Conservation (phyloP, 1,139 yeast species). For the Sugiyamaella castrensis region DNA sequence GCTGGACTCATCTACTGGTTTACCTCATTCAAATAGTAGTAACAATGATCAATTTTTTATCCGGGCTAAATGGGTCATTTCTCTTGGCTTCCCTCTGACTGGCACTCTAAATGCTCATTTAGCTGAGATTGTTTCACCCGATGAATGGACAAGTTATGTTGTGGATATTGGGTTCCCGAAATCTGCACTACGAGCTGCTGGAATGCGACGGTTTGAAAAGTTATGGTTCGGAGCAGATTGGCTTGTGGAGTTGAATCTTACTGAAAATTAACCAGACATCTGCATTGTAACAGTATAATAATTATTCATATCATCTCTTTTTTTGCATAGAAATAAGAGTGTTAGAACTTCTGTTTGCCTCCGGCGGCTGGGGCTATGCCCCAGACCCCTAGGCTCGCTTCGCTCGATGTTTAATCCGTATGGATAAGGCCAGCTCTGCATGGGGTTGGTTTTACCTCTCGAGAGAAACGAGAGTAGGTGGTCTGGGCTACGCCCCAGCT, state of each 20-base stretch:
- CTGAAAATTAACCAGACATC: slow-evolving; percentile 10
- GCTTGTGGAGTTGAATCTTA: slow-evolving; percentile 27
- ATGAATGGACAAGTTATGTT: slow-evolving; percentile 54
- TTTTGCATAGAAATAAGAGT: no score
- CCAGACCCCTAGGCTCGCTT: no score
- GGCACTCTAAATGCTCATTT: slow-evolving; percentile 62
- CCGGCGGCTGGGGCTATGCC: no score
- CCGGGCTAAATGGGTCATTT: slow-evolving; percentile 55
- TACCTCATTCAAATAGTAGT: slow-evolving; percentile 29
- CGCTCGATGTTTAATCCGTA: no score
- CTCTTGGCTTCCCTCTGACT: slow-evolving; percentile 71
- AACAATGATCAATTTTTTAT: slow-evolving; percentile 19
- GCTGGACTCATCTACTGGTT: slow-evolving; percentile 80
- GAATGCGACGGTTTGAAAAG: slow-evolving; percentile 45
- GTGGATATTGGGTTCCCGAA: slow-evolving; percentile 74
- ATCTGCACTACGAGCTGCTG: slow-evolving; percentile 39
- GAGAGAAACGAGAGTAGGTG: no score
- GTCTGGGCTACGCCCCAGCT: no score
- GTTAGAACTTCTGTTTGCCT: no score
- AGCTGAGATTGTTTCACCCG: slow-evolving; percentile 42
- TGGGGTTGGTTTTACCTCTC: no score
- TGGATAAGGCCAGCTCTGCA: no score
- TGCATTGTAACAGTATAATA: no score
- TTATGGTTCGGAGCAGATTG: slow-evolving; percentile 44
- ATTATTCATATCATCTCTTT: no score